Base-by-base conservation (phyloP, 352 stramenopile species). In the Phytophthora sp. region DNA sequence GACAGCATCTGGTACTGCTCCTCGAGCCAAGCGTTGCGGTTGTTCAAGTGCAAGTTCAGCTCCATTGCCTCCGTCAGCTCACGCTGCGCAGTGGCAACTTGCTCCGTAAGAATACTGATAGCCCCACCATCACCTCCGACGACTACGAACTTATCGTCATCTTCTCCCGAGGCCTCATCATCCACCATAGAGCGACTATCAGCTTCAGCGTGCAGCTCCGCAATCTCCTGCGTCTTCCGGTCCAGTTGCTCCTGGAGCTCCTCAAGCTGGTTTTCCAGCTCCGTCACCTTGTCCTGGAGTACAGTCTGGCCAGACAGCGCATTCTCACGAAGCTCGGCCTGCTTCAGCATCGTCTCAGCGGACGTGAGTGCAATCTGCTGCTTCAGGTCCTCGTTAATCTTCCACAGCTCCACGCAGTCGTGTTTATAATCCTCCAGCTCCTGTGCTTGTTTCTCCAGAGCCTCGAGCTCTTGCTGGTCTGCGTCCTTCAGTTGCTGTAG, bases 11-110 rank as follows among this genome's bases (percentile, higher is more conserved):
- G 69, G 55, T 87, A 82, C 52, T 93, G 80, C 27, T 93, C 85
- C 57, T 95, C 87, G 0, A 95, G 72, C 76, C 75, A 90, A 38
- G 79, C 80, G 63, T 93, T 94, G 23, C 79, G 87, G 54, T 89
- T 89, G 63, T 79, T 93, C 42, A 95, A 57, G 26, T 92, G 80
- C 24, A 93, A 62, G 36, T 94, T 94, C 51, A 95, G 47, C 21
- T 94, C 82, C 85, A 95, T 93, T 4, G 85, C 82, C 18, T 93
- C 82, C n/a, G 84, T 90, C 7, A 95, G 67, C 58, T 94, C 85
- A 29, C 74, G 77, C 60, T 95, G 87, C 21, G 81, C 79, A 24
- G 76, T 79, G 3, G 76, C 68, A 31, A 93, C 84, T 51, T 95
- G 87, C 12, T 92, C 80, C 0, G 87, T 90, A 2, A 95, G 69